These are phyloP conservation scores for Hypoxylon perforatum DNA, from an alignment of 495 filamentous ascomycete species.

Conservation along the genomic window DNA sequence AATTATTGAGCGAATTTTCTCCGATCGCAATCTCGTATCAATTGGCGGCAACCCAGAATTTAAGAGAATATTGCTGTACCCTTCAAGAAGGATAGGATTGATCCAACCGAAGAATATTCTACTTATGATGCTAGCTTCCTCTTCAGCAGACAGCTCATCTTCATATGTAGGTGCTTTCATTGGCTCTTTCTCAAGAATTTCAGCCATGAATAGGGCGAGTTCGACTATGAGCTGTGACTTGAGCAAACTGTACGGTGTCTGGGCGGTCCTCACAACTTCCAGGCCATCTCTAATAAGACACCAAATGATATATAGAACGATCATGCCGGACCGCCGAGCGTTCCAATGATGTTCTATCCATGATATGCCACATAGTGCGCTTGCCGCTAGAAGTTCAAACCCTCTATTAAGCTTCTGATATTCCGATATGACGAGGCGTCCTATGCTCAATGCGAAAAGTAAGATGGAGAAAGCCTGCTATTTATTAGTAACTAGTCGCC, in stretches of 20 bases:
- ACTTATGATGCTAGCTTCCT: conserved; percentile 56
- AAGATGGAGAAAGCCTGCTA: conserved; percentile 18
- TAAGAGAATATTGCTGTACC: conserved; percentile 57
- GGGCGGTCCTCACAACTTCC: conserved; percentile 51
- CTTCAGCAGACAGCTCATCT: conserved; percentile 57
- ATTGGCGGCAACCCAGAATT: conserved; percentile 59
- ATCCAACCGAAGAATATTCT: conserved; percentile 71
- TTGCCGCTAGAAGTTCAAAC: conserved; percentile 7
- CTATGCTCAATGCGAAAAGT: conserved; percentile 6
- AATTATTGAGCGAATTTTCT: conserved; percentile 51
- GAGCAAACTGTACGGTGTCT: conserved; percentile 53
- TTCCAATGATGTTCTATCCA: conserved; percentile 21
- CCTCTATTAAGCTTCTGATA: background rate
- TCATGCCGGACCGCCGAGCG: conserved; percentile 9
- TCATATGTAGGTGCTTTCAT: conserved; percentile 50
- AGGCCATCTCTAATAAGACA: conserved; percentile 61
- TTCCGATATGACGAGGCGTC: conserved; percentile 2
- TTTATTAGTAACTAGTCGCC: background rate
- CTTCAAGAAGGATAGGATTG: conserved; percentile 64
- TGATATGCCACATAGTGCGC: conserved; percentile 15
- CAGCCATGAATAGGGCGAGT: conserved; percentile 19
- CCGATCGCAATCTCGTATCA: conserved; percentile 59
- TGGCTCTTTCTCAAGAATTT: conserved; percentile 51
- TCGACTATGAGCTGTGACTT: conserved; percentile 36
- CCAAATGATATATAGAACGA: conserved; percentile 61